A percentile compares a stretch with the other conserved stretches of the same genome.
phyloP scores from a whole-genome alignment of 805 yeast species.

The Kurtzmaniella fragi region DNA sequence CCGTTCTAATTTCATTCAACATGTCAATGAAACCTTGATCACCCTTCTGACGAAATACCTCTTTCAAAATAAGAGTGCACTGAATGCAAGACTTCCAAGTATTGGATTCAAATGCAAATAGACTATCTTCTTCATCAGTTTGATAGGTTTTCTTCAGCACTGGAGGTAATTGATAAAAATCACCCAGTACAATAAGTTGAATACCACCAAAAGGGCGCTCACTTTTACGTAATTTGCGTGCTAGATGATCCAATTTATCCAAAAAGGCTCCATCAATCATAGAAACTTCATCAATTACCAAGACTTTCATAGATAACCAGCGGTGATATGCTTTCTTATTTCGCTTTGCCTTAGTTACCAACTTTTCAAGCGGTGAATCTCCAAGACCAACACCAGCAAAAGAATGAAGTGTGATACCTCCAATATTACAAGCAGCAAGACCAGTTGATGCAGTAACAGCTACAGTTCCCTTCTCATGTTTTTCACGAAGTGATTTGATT shows the following conservation, averaged over 20 bases:
- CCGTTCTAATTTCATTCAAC: constrained; percentile 72
- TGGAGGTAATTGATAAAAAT: constrained; percentile 80
- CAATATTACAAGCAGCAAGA: constrained; percentile 89
- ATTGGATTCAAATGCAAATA: constrained; percentile 60
- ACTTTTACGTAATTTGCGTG: constrained; percentile 43
- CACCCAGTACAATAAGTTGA: constrained; percentile 73
- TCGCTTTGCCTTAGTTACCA: constrained; percentile 50
- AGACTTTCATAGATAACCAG: constrained; percentile 55
- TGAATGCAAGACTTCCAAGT: constrained; percentile 59
- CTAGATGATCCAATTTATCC: constrained; percentile 60
- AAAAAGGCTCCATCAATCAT: constrained; percentile 72
- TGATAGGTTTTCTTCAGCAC: constrained; percentile 33
- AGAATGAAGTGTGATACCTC: constrained; percentile 83
- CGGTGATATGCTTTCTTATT: constrained; percentile 44
- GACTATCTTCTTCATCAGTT: constrained; percentile 9
- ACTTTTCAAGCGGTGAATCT: constrained; percentile 39
- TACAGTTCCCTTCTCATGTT: constrained; percentile 46
- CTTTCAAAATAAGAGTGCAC: constrained; percentile 52
- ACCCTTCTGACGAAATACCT: constrained; percentile 73
- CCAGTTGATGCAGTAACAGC: constrained; percentile 96
- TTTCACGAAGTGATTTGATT: constrained; percentile 46
- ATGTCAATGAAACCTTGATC: constrained; percentile 65
- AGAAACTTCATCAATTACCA: constrained; percentile 73
- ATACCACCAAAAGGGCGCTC: constrained; percentile 72
- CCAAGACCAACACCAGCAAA: constrained; percentile 85